Conservation (phyloP, 2,329 filamentous ascomycete species). For the Fusarium nisikadoi region DNA sequence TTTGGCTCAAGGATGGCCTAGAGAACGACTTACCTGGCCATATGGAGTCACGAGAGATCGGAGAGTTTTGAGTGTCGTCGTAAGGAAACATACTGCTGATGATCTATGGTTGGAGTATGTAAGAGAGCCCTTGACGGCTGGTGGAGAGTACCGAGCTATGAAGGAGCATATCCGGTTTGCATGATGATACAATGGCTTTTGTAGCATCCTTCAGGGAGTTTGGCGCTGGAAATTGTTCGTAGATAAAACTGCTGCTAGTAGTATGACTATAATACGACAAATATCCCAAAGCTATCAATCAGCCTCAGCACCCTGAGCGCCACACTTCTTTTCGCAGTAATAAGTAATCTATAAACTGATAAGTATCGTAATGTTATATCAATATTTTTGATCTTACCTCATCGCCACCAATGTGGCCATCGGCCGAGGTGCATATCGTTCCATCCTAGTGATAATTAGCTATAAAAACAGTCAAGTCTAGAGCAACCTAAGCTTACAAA, state of each 20-base stretch:
- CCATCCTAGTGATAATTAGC: background rate
- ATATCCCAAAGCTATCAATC: background rate
- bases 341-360: background rate
- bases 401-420: background rate
- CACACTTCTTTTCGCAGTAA: background rate
- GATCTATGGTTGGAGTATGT: background rate
- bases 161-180: background rate
- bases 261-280: too few relatives aligned
- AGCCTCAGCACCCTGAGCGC: background rate
- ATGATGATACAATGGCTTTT: background rate
- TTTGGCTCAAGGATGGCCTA: background rate
- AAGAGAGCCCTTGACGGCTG: background rate
- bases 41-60: background rate
- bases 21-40: background rate
- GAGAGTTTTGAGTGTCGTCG: background rate
- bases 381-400: background rate
- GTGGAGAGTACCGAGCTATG: background rate
- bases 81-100: background rate
- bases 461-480: accelerated
- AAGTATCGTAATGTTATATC: accelerated
- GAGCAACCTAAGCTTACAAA: background rate
- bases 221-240: background rate
- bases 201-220: background rate
- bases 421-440: background rate
- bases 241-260: too few relatives aligned